Evolutionary conservation across 1,284 basidiomycete species (phyloP), one percentile per base, ranked within the genome.

Genomic region (Papiliotrema nemorosa): DNA sequence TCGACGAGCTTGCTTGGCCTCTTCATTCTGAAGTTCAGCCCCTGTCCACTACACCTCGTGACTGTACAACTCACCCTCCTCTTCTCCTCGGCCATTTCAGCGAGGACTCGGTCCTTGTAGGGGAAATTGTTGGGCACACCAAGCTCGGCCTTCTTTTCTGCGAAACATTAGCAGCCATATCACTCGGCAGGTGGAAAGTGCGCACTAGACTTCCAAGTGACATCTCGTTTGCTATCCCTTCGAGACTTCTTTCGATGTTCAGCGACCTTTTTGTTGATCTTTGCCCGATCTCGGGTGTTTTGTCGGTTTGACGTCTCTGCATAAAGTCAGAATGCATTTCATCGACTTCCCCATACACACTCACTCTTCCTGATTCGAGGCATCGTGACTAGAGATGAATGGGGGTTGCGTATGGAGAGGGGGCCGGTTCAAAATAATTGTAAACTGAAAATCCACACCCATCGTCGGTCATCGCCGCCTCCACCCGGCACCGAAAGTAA

Each of bases 51-150:
- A 40, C 10, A n/a, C 13, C 5, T 5, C n/a, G 16, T 21, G 10
- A 2, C 25, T 29, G 40, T 33, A 10, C 21, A 3, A 76, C 81
- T 60, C 64, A 90, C 87, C 56, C 79, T 73, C 64, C 86, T 80
- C 57, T 89, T 82, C 69, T 88, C 81, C 60, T 88, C 87, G 39
- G 84, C 85, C 37, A 92, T 81, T 69, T 98, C 94, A 14, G 90
- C 90, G 37, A 98, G 79, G 52, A 98, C 86, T 75, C 94, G 86
- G 70, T 97, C 94, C 78, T 97, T 98, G 82, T 87, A 96, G 3
- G 93, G 94, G 78, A 93, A 96, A 56, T 84, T 86, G 76, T 88
- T 96, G n/a, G 94, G 94, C 55, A 98, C 94, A 42, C 96, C 96
- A 24, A 88, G 90, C 70, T 98, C 94, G 72, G 85, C 80, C 80